Percentiles rank a stretch among this genome's conserved stretches.
phyloP scores from a whole-genome alignment of 176 grass and related monocot species.

The Oryza australiensis region DNA sequence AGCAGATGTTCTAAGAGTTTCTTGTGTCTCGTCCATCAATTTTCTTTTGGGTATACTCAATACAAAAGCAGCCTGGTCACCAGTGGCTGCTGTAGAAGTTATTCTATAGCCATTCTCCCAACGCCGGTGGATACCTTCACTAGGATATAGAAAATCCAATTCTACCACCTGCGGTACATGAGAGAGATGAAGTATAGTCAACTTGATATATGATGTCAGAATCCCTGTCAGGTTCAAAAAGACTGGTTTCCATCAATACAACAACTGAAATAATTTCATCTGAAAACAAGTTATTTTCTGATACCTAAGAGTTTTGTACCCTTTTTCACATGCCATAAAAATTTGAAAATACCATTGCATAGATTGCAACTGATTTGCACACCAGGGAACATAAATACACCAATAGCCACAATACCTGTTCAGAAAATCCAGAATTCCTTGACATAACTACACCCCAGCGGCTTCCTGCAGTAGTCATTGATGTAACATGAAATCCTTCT shows the following conservation, averaged over 20 bases:
- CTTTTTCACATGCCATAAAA: background rate
- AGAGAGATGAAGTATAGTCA: constrained; percentile 23
- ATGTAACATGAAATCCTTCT: constrained; percentile 99
- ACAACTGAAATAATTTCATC: background rate
- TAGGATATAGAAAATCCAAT: constrained; percentile 98
- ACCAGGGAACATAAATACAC: background rate
- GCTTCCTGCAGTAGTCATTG: constrained; percentile 94
- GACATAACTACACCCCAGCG: constrained; percentile 99
- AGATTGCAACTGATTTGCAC: constrained; percentile 20
- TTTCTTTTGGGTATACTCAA: constrained; percentile 94
- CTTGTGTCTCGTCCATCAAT: constrained; percentile 87
- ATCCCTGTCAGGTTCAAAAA: background rate
- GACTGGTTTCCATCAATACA: background rate
- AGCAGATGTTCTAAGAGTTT: constrained; percentile 91
- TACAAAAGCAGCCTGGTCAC: constrained; percentile 96
- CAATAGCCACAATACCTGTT: constrained; percentile 63
- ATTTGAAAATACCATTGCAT: background rate
- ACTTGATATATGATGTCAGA: background rate
- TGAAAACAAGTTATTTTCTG: background rate
- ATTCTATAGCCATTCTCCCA: constrained; percentile 97
- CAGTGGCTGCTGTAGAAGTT: constrained; percentile 89
- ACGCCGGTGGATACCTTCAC: constrained; percentile 90
- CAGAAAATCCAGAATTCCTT: constrained; percentile 89
- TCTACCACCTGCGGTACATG: constrained; percentile 75
- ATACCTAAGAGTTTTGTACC: background rate